Evolutionary conservation across 129 eudicot species (phyloP), one percentile per base, ranked within the genome.

Genomic region (Flaveria linearis): DNA sequence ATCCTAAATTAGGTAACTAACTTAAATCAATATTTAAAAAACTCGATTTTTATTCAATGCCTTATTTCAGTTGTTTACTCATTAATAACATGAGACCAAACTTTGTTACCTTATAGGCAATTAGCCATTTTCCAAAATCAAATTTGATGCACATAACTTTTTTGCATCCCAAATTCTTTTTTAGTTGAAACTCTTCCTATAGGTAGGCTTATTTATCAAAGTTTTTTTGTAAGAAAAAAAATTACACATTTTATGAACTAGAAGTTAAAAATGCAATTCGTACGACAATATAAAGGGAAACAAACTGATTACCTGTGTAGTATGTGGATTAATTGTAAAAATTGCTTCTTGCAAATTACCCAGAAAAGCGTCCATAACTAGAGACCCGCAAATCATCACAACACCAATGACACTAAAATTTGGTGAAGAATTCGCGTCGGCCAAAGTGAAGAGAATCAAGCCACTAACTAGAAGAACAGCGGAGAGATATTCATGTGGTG

Each of bases 301-400:
- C 75, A 7, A 5, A 66, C 5, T 17, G 15, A 39, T 30, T 45
- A 91, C 97, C 92, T 91, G 97, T 9, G 96, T 91, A 13, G 97
- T 91, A 43, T 87, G 88, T 3, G 90, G 97, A 76, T 87, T 91
- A 86, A 85, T 79, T 69, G 90, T 91, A 80, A 91, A 91, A 76
- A 91, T 91, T 61, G 95, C 95, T 85, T 91, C 97, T 72, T 91
- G 97, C 78, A 89, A 76, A 84, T 91, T 91, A 23, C 97, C 97
- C 69, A 91, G 64, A 82, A 91, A 91, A 15, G 97, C 74, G 65
- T 91, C 97, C 97, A 91, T 91, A 50, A 87, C 75, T 41, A 91
- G 86, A 74, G 97, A 70, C 45, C 25, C 61, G 23, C 60, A 61
- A 65, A 91, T 84, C 97, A 91, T 88, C 51, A 85, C 81, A 70